Evolutionary conservation across 345 rosid species (phyloP).

Genomic region (Zanthoxylum bungeanum): DNA sequence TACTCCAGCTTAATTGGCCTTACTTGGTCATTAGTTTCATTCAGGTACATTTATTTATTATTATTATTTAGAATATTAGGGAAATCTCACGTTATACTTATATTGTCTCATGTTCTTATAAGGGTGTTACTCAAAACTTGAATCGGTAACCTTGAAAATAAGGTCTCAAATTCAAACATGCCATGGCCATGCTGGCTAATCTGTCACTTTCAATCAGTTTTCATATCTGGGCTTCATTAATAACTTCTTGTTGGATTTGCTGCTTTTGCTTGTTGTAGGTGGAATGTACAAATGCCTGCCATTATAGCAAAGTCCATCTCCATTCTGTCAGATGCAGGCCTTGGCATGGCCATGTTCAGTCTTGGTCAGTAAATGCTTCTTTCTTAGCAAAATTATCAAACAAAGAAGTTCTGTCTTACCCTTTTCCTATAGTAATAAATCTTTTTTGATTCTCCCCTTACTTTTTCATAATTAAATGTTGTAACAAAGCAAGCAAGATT

Average conservation of each 20-base stretch:
- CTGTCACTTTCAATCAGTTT: slow-evolving; percentile 7
- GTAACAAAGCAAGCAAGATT: slow-evolving; percentile 25
- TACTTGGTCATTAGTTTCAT: slow-evolving; percentile 85
- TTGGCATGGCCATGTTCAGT: slow-evolving; percentile 99
- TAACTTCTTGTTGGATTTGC: too few relatives aligned
- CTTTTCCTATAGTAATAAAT: neutral
- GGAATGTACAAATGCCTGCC: slow-evolving; percentile 94
- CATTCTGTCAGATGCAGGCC: slow-evolving; percentile 99
- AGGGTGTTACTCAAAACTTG: too few relatives aligned
- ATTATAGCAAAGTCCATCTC: slow-evolving; percentile 94
- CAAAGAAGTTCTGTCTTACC: too few relatives aligned
- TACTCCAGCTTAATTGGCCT: slow-evolving; percentile 96
- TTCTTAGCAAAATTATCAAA: too few relatives aligned
- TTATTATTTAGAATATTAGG: too few relatives aligned
- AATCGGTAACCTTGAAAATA: too few relatives aligned
- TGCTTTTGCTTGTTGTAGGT: slow-evolving; percentile 60
- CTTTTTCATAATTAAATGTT: slow-evolving; percentile 37
- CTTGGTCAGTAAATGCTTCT: slow-evolving; percentile 73
- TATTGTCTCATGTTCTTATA: too few relatives aligned
- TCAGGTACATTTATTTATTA: slow-evolving; percentile 62
- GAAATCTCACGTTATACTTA: neutral
- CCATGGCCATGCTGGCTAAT: too few relatives aligned
- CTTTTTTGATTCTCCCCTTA: slow-evolving; percentile 14
- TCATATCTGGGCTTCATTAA: slow-evolving; percentile 4
- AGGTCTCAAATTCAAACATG: too few relatives aligned